phyloP scores from a whole-genome alignment of 75 land plant species.

The Selaginella moellendorffii region DNA sequence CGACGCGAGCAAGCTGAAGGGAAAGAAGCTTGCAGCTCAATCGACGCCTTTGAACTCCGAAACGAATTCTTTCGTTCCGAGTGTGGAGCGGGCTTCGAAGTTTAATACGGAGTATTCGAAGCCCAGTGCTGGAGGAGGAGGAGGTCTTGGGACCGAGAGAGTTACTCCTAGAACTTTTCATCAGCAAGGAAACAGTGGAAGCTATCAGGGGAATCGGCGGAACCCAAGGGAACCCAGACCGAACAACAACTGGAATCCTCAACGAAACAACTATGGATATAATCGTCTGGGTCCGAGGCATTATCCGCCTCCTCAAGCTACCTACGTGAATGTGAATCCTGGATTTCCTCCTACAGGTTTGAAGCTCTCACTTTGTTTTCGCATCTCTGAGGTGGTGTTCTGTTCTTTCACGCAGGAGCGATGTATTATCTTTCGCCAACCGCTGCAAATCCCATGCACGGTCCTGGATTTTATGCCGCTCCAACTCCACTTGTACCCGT shows the following conservation, averaged over 20 bases:
- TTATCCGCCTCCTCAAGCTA: conserved; percentile 28
- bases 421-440: conserved; percentile 40
- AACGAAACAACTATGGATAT: conserved; percentile 24
- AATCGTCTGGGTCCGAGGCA: conserved; percentile 51
- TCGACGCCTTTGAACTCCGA: background rate
- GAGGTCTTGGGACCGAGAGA: conserved; percentile 19
- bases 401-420: conserved; percentile 49
- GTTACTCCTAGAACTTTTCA: conserved; percentile 27
- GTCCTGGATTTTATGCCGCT: conserved; percentile 31
- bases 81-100: background rate
- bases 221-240: conserved; percentile 31
- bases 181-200: conserved; percentile 27
- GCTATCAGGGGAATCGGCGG: background rate
- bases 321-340: conserved; percentile 36
- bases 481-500: conserved; percentile 4
- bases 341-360: conserved; percentile 38
- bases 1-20: background rate
- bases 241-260: conserved; percentile 40
- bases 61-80: background rate
- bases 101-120: no score
- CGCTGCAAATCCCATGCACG: conserved; percentile 33
- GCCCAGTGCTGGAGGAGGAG: conserved; percentile 21
- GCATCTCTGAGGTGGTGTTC: background rate
- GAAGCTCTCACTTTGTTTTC: background rate
- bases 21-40: background rate